Conservation (phyloP, 371 early-diverging fungal genomes). For the Mortierella sp. region DNA sequence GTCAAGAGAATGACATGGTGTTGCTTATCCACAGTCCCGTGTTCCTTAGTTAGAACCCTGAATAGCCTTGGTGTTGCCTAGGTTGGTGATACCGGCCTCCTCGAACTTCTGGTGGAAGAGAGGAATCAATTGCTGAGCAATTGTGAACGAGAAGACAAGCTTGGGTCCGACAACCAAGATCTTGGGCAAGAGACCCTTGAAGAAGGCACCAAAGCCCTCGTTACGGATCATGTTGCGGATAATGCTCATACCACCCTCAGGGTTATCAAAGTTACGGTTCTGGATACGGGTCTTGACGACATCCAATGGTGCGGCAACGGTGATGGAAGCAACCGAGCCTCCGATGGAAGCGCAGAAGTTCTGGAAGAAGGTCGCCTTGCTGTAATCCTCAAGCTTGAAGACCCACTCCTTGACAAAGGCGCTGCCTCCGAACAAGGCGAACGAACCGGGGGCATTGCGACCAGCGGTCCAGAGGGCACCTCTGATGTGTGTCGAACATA, state of each 20-base stretch:
- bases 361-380: constrained; percentile 96
- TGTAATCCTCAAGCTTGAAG: constrained; percentile 88
- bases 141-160: constrained; percentile 96
- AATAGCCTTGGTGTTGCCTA: constrained; percentile 31
- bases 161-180: constrained; percentile 96
- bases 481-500: constrained; percentile 50
- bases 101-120: constrained; percentile 70
- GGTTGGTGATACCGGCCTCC: constrained; percentile 54
- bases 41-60: no score
- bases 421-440: constrained; percentile 96
- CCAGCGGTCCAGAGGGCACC: constrained; percentile 99
- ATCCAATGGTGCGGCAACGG: constrained; percentile 96
- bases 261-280: constrained; percentile 88
- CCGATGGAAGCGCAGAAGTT: constrained; percentile 96
- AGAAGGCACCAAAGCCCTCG: constrained; percentile 95
- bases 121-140: constrained; percentile 95
- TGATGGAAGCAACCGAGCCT: constrained; percentile 95
- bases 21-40: no score
- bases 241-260: constrained; percentile 89
- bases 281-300: constrained; percentile 99
- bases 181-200: constrained; percentile 98
- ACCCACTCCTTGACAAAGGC: constrained; percentile 95
- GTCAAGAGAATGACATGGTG: no score
- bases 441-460: constrained; percentile 97
- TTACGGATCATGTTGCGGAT: constrained; percentile 87